Percentiles rank a stretch among this genome's conserved stretches.
These are phyloP conservation scores for Fonsecaea monophora DNA, from an alignment of 2,329 filamentous ascomycete species.

Conservation along the genomic window DNA sequence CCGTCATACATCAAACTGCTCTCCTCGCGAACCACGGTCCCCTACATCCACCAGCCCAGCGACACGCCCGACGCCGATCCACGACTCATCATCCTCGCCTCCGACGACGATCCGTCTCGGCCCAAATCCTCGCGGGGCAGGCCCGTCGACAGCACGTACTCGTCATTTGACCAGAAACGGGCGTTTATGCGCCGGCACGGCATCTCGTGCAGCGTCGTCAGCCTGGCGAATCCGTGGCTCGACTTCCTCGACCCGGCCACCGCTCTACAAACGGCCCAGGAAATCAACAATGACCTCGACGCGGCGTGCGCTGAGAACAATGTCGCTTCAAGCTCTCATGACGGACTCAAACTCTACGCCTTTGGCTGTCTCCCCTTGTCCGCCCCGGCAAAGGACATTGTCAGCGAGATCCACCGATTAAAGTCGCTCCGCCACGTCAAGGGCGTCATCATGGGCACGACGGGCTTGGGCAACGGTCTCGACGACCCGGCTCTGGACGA, in stretches of 20 bases:
- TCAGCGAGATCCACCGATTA: constrained; percentile 70
- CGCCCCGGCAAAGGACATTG: constrained; percentile 66
- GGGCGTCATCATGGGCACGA: constrained; percentile 88
- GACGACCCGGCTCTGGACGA: constrained; percentile 78
- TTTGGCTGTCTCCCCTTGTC: constrained; percentile 83
- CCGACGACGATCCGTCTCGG: constrained; percentile 52
- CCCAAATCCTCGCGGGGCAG: constrained; percentile 66
- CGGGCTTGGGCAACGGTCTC: constrained; percentile 77
- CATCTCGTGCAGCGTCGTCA: constrained; percentile 84
- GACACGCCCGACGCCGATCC: constrained; percentile 43
- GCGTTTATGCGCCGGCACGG: constrained; percentile 85
- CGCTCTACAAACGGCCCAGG: constrained; percentile 67
- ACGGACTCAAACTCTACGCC: constrained; percentile 68
- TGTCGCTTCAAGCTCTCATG: constrained; percentile 31
- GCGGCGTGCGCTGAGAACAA: constrained; percentile 66
- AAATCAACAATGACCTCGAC: constrained; percentile 80
- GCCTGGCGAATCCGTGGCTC: constrained; percentile 91
- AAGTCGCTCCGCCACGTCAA: constrained; percentile 70
- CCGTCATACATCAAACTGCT: constrained; percentile 66
- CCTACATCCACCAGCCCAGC: constrained; percentile 53
- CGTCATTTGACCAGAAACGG: constrained; percentile 78
- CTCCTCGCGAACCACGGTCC: constrained; percentile 56
- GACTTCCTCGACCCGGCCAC: constrained; percentile 74
- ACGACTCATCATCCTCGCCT: constrained; percentile 55
- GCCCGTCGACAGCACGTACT: constrained; percentile 83